Percentiles rank a stretch among this genome's conserved stretches.
These are phyloP conservation scores for Paramecium bursaria DNA, from an alignment of 73 alveolate genomes.

Conservation along the genomic window DNA sequence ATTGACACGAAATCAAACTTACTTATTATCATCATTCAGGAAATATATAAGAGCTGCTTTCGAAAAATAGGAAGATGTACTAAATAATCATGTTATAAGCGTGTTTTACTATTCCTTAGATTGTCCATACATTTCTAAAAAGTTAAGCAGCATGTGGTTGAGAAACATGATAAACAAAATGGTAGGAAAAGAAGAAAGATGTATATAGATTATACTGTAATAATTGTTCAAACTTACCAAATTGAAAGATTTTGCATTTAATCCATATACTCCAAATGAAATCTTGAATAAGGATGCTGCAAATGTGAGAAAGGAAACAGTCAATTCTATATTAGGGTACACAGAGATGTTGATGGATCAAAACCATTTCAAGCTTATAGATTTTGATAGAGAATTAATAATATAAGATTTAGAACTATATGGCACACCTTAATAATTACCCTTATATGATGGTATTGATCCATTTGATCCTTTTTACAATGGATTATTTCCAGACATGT, in stretches of 20 bases:
- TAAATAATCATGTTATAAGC: too few species aligned
- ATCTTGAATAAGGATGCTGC: slow-evolving; percentile 6
- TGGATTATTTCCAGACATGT: too few species aligned
- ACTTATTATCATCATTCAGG: too few species aligned
- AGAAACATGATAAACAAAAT: not conserved
- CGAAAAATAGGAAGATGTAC: too few species aligned
- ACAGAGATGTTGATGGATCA: slow-evolving; percentile 20
- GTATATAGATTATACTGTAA: not conserved
- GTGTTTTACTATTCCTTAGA: slow-evolving; percentile 20
- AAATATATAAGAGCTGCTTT: too few species aligned
- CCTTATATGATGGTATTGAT: not conserved
- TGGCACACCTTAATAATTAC: not conserved
- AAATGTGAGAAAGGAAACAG: slow-evolving; percentile 17
- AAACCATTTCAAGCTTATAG: not conserved
- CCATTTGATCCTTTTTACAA: slow-evolving; percentile 5
- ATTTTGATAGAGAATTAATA: slow-evolving; percentile 38
- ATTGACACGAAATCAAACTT: too few species aligned
- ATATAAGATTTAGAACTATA: slow-evolving; percentile 28
- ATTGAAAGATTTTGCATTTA: slow-evolving; percentile 42
- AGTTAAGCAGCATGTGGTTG: slow-evolving; percentile 32
- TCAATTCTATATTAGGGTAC: slow-evolving; percentile 4
- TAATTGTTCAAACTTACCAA: slow-evolving; percentile 17
- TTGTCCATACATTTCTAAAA: slow-evolving; percentile 36
- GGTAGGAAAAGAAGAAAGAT: slow-evolving; percentile 12
- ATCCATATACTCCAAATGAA: slow-evolving; percentile 41